Evolutionary conservation across 768 basidiomycete species (phyloP).

Genomic region (Xerocomus spinulosus): DNA sequence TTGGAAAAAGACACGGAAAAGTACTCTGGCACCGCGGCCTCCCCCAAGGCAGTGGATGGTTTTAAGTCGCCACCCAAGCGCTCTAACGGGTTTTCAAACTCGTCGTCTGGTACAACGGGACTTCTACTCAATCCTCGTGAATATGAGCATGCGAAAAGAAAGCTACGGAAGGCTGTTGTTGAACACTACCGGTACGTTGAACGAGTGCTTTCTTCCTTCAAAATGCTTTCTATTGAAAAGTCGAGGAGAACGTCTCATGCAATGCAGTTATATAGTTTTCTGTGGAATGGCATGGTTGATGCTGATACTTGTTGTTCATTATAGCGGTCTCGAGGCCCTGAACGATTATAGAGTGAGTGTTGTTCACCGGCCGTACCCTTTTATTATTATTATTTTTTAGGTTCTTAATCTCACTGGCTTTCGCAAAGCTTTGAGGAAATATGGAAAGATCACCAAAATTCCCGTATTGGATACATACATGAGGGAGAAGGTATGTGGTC

Average conservation of each 20-base stretch:
- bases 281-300: not conserved
- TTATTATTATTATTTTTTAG: slow-evolving; percentile 17
- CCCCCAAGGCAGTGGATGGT: not conserved
- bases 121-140: slow-evolving; percentile 58
- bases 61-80: not conserved
- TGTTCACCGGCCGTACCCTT: not conserved
- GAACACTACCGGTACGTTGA: slow-evolving; percentile 72
- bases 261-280: not conserved
- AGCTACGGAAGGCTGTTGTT: slow-evolving; percentile 74
- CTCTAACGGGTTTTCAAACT: not conserved
- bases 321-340: slow-evolving; percentile 73
- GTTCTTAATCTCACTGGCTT: slow-evolving; percentile 89
- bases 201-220: not conserved
- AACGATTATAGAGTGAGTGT: slow-evolving; percentile 79
- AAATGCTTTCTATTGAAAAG: not conserved
- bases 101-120: not conserved
- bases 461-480: slow-evolving; percentile 74
- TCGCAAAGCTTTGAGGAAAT: slow-evolving; percentile 81
- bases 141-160: slow-evolving; percentile 81
- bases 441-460: slow-evolving; percentile 74
- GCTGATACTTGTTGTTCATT: slow-evolving; percentile 8
- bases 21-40: not conserved
- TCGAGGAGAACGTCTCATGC: not conserved
- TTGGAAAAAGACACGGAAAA: not conserved
- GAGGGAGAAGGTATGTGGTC: slow-evolving; percentile 56